Evolutionary conservation across 2,329 filamentous ascomycete genomes (phyloP).

Genomic region (Sporothrix dimorphospora): DNA sequence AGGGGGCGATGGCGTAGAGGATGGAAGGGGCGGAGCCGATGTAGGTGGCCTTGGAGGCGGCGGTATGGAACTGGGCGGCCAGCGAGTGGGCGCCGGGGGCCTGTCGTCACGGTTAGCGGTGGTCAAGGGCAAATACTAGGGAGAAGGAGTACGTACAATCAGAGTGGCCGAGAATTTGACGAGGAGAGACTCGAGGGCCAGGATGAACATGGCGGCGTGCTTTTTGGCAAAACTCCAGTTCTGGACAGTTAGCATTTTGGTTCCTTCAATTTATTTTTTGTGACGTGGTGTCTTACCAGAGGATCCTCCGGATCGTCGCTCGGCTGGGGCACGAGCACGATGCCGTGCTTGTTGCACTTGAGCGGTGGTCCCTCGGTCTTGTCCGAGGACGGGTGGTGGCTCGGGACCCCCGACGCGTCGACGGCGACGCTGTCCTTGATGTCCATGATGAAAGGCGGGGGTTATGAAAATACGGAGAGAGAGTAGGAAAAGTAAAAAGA

Average conservation of each 20-base stretch:
- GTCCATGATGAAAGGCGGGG: not conserved
- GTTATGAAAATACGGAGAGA: not conserved
- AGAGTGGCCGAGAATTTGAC: slow-evolving; percentile 33
- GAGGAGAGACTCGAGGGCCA: slow-evolving; percentile 33
- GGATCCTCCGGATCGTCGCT: slow-evolving; percentile 24
- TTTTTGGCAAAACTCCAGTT: slow-evolving; percentile 32
- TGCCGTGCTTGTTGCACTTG: slow-evolving; percentile 21
- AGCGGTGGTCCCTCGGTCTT: not conserved
- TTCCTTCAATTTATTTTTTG: not conserved
- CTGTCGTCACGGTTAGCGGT: not conserved
- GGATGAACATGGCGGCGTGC: slow-evolving; percentile 31
- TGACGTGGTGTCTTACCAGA: slow-evolving; percentile 1
- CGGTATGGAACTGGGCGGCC: slow-evolving; percentile 28
- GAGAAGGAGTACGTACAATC: slow-evolving; percentile 23
- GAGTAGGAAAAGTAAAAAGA: too few species aligned
- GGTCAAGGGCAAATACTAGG: not conserved
- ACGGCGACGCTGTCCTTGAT: not conserved
- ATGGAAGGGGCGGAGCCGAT: slow-evolving; percentile 32
- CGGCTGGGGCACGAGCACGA: slow-evolving; percentile 21
- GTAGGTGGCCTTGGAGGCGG: slow-evolving; percentile 31
- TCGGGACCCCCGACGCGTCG: not conserved
- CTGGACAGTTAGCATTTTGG: not conserved
- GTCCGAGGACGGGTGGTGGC: not conserved
- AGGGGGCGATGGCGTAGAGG: slow-evolving; percentile 30
- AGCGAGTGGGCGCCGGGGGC: slow-evolving; percentile 31